Conservation (phyloP, 2,329 filamentous ascomycete species). For the Hypomyces perniciosus region DNA sequence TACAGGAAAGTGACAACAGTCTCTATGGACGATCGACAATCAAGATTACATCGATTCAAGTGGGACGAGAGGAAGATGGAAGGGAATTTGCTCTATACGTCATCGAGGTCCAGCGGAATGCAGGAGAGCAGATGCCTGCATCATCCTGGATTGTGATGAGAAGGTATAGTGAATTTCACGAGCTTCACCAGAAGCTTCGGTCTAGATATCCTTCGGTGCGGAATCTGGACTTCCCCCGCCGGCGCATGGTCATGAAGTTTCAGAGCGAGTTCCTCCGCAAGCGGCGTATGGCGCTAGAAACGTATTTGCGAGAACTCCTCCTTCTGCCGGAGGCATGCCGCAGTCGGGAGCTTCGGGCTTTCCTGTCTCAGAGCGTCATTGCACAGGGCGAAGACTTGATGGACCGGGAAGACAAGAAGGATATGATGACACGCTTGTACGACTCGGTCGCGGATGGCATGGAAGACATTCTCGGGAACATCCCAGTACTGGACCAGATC, state of each 20-base stretch:
- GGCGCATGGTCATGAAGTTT: conserved; percentile 91
- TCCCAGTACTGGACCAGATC: conserved; percentile 89
- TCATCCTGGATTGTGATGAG: conserved; percentile 90
- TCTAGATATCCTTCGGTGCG: conserved; percentile 81
- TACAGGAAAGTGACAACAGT: conserved; percentile 97
- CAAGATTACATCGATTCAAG: conserved; percentile 86
- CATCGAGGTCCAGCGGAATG: conserved; percentile 82
- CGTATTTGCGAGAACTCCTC: conserved; percentile 76
- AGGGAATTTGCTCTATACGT: conserved; percentile 92
- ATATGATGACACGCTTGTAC: conserved; percentile 92
- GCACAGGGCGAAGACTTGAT: conserved; percentile 53
- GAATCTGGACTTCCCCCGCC: conserved; percentile 82
- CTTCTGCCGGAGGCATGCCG: conserved; percentile 88
- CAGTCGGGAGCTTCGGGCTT: conserved; percentile 84
- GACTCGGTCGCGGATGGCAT: conserved; percentile 96
- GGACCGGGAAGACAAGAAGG: conserved; percentile 61
- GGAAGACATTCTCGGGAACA: conserved; percentile 95
- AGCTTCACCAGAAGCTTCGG: conserved; percentile 84
- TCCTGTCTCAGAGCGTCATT: conserved; percentile 82
- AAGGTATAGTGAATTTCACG: conserved; percentile 94
- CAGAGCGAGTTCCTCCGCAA: conserved; percentile 95
- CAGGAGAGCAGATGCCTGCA: conserved; percentile 94
- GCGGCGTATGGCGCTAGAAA: conserved; percentile 73
- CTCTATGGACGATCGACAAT: conserved; percentile 87
- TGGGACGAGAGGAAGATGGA: conserved; percentile 85